Conservation (phyloP, 1,284 basidiomycete genomes). For the Caloboletus firmus region DNA sequence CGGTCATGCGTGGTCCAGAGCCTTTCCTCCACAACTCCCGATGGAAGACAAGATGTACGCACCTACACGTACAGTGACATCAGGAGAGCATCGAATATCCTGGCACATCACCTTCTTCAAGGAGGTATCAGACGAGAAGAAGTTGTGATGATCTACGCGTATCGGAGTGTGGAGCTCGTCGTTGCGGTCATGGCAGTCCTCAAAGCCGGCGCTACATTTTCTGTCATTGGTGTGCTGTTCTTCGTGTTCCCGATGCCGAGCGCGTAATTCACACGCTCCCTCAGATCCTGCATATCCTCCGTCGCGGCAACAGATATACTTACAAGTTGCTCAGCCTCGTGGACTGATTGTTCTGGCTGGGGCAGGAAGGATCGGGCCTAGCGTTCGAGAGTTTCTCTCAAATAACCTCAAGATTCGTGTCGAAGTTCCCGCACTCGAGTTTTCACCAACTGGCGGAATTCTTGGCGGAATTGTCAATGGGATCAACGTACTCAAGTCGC, state of each 20-base stretch:
- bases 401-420: slow-evolving; percentile 86
- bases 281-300: slow-evolving; percentile 96
- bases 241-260: slow-evolving; percentile 1
- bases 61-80: slow-evolving; percentile 83
- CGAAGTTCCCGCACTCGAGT: slow-evolving; percentile 88
- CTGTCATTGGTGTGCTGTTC: slow-evolving; percentile 79
- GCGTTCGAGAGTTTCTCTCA: slow-evolving; percentile 84
- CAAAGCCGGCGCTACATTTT: slow-evolving; percentile 97
- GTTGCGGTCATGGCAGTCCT: slow-evolving; percentile 97
- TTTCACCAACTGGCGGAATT: slow-evolving; percentile 64
- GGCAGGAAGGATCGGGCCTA: slow-evolving; percentile 80
- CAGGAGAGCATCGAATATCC: slow-evolving; percentile 82
- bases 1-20: slow-evolving; percentile 83
- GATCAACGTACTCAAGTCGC: slow-evolving; percentile 55
- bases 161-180: slow-evolving; percentile 94
- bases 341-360: slow-evolving; percentile 91
- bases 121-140: slow-evolving; percentile 90
- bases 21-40: slow-evolving; percentile 46
- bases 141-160: slow-evolving; percentile 99
- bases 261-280: slow-evolving; percentile 5
- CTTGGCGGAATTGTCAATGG: slow-evolving; percentile 58
- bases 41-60: slow-evolving; percentile 52
- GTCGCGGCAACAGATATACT: slow-evolving; percentile 92
- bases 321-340: slow-evolving; percentile 92
- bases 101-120: slow-evolving; percentile 89